Percentiles rank a stretch among this genome's conserved stretches.
phyloP scores from a whole-genome alignment of 768 basidiomycete genomes.

The Lactarius psammicola region DNA sequence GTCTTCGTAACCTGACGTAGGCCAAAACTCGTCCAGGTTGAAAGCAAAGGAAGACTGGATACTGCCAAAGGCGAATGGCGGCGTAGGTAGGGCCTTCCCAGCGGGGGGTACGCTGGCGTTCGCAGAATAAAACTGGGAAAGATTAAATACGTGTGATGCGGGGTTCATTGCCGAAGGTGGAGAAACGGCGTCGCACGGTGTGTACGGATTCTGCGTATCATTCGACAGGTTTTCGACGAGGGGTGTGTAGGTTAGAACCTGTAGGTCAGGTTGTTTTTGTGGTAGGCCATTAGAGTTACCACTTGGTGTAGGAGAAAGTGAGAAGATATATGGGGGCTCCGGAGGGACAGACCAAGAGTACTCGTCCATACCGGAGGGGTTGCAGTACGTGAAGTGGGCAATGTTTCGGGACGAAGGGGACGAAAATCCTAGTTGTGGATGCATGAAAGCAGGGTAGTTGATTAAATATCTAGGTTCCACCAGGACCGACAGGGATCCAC shows the following conservation, averaged over 20 bases:
- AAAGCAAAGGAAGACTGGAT: slow-evolving; percentile 11
- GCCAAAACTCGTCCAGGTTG: background rate
- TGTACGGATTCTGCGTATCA: background rate
- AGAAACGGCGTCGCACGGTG: background rate
- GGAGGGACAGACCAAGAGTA: slow-evolving; percentile 6
- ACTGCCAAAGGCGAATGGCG: slow-evolving; percentile 11
- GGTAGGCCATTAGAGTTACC: background rate
- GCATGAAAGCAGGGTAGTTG: slow-evolving; percentile 1
- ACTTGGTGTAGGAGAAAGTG: background rate
- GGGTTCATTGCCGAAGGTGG: background rate
- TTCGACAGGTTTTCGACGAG: background rate
- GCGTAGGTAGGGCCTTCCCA: background rate
- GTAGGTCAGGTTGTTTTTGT: slow-evolving; percentile 1
- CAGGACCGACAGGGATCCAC: slow-evolving; percentile 20
- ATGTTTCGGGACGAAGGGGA: background rate
- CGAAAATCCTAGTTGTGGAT: slow-evolving; percentile 14
- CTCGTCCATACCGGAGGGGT: slow-evolving; percentile 1
- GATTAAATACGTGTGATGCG: slow-evolving; percentile 7
- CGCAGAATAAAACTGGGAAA: slow-evolving; percentile 11
- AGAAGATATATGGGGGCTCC: slow-evolving; percentile 1
- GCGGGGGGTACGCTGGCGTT: background rate
- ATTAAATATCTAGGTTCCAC: slow-evolving; percentile 19
- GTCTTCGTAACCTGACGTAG: background rate
- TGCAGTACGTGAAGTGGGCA: background rate
- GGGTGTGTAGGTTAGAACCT: background rate